Evolutionary conservation across 2,329 filamentous ascomycete species (phyloP).

Genomic region (Arthrocladium fulminans): DNA sequence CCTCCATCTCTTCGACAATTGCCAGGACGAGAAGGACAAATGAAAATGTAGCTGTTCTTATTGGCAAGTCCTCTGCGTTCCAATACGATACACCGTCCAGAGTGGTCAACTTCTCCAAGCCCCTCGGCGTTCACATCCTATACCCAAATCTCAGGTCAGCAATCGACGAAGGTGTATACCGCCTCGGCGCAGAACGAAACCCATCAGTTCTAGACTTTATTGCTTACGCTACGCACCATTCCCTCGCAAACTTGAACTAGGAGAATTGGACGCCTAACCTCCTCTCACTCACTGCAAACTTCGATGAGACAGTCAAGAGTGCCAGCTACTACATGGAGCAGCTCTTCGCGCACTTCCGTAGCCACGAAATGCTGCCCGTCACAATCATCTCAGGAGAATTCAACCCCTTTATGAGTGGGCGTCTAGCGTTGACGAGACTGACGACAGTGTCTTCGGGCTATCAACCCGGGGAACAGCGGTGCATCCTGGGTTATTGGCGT

Average conservation of each 20-base stretch:
- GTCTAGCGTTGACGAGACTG: slow-evolving; percentile 11
- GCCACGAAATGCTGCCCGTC: slow-evolving; percentile 26
- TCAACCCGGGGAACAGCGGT: slow-evolving; percentile 15
- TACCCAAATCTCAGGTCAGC: slow-evolving; percentile 52
- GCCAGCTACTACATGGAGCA: slow-evolving; percentile 31
- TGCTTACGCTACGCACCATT: slow-evolving; percentile 16
- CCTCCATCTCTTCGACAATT: slow-evolving; percentile 37
- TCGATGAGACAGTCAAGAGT: slow-evolving; percentile 25
- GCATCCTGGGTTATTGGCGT: slow-evolving; percentile 22
- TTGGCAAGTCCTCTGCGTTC: slow-evolving; percentile 31
- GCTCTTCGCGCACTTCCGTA: slow-evolving; percentile 29
- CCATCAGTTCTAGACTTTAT: slow-evolving; percentile 13
- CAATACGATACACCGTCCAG: slow-evolving; percentile 38
- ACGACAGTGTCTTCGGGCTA: slow-evolving; percentile 13
- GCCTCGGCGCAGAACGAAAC: slow-evolving; percentile 52
- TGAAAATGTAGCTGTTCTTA: slow-evolving; percentile 26
- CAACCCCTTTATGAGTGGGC: slow-evolving; percentile 18
- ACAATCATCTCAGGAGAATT: slow-evolving; percentile 18
- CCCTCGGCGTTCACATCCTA: slow-evolving; percentile 36
- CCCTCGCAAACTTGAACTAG: slow-evolving; percentile 17
- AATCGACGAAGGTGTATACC: slow-evolving; percentile 56
- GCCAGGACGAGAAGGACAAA: slow-evolving; percentile 23
- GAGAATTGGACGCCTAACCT: slow-evolving; percentile 30
- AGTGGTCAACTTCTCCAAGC: slow-evolving; percentile 41
- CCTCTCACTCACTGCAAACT: slow-evolving; percentile 26